Conservation (phyloP, 1,284 basidiomycete genomes). For the Trichosporon faecale region DNA sequence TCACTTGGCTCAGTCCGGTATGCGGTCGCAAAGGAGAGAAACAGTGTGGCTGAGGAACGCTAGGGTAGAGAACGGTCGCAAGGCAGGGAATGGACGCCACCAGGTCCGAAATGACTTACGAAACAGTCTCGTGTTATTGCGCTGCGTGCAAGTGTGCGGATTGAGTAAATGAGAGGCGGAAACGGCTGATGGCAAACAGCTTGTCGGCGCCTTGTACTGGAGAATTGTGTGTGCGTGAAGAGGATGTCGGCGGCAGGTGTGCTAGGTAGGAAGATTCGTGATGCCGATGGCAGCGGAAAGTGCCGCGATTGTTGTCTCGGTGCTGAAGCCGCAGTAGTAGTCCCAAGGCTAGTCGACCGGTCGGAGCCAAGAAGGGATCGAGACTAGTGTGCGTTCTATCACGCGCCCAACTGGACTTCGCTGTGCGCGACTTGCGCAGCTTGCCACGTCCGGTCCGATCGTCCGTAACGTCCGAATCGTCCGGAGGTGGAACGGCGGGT, state of each 20-base stretch:
- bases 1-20: background rate
- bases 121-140: background rate
- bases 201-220: background rate
- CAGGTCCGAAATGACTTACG: background rate
- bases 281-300: background rate
- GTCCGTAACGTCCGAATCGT: background rate
- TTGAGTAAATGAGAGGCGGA: background rate
- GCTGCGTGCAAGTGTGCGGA: background rate
- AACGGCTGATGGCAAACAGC: background rate
- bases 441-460: background rate
- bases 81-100: background rate
- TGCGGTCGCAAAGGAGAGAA: background rate
- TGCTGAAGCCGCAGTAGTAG: background rate
- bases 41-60: slow-evolving; percentile 9
- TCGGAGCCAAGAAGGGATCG: background rate
- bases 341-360: background rate
- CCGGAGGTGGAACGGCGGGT: too few relatives aligned
- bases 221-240: background rate
- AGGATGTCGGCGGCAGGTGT: background rate
- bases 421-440: background rate
- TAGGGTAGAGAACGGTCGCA: background rate
- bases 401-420: background rate
- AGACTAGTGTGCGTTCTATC: background rate
- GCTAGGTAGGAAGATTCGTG: background rate
- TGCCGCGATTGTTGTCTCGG: background rate